Evolutionary conservation across 2,329 filamentous ascomycete species (phyloP).

Genomic region (Paraphaeosphaeria sporulosa): DNA sequence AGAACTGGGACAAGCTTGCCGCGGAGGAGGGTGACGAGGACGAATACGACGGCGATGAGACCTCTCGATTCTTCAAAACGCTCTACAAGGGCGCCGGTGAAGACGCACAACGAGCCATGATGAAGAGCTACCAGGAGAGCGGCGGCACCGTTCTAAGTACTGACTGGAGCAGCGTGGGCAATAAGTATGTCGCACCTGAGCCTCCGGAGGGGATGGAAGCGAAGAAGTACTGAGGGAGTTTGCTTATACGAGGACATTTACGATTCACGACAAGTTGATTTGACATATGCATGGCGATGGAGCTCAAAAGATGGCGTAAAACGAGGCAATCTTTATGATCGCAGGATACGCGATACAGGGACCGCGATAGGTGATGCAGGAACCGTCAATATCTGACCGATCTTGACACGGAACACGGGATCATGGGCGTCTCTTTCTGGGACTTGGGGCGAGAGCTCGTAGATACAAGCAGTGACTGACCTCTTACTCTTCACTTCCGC

Average conservation of each 20-base stretch:
- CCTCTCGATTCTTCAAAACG: conserved; percentile 88
- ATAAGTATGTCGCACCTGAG: conserved; percentile 72
- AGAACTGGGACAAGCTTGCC: conserved; percentile 89
- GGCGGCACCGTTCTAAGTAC: conserved; percentile 93
- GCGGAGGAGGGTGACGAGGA: conserved; percentile 63
- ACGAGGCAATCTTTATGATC: neutral
- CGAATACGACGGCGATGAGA: conserved; percentile 65
- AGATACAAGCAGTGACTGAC: neutral
- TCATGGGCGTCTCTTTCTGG: neutral
- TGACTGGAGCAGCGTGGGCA: conserved; percentile 84
- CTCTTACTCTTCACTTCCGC: neutral
- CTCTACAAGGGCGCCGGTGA: conserved; percentile 79
- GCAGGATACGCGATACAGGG: neutral
- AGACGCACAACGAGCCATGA: conserved; percentile 91
- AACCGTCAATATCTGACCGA: neutral
- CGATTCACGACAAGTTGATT: neutral
- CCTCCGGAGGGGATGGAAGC: conserved; percentile 81
- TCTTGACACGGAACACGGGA: neutral
- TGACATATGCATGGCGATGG: conserved; percentile 9
- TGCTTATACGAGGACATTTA: neutral
- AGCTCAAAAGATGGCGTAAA: neutral
- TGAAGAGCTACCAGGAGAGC: conserved; percentile 95
- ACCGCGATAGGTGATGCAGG: neutral
- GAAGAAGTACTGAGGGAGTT: conserved; percentile 64
- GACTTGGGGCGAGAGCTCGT: neutral